Evolutionary conservation across 139 green algal genomes (phyloP).

Genomic region (Deuterostichococcus epilithicus): DNA sequence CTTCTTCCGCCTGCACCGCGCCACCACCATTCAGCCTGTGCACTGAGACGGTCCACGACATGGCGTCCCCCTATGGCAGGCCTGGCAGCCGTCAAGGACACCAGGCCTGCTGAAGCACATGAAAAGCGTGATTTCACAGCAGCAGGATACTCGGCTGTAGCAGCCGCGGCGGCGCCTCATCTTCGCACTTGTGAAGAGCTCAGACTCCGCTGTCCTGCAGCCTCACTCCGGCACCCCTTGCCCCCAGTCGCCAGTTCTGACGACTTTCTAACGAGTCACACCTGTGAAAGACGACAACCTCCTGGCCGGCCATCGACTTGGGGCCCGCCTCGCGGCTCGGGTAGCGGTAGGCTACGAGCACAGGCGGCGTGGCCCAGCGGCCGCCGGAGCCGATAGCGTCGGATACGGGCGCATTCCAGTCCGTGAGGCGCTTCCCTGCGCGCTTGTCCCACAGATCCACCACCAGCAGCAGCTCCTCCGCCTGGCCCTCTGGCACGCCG

Average conservation of each 20-base stretch:
- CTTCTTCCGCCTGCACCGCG: background rate
- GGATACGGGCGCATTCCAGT: constrained; percentile 1
- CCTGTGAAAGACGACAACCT: constrained; percentile 25
- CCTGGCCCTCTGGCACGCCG: background rate
- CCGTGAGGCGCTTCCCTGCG: background rate
- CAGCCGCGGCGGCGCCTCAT: too few relatives aligned
- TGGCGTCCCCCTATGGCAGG: too few relatives aligned
- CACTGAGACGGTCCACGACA: too few relatives aligned
- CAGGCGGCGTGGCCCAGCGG: background rate
- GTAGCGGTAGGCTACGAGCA: constrained; percentile 19
- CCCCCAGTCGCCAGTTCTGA: too few relatives aligned
- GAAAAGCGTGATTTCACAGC: too few relatives aligned
- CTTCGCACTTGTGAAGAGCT: too few relatives aligned
- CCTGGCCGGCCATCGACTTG: background rate
- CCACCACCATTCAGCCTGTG: too few relatives aligned
- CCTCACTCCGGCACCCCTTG: too few relatives aligned
- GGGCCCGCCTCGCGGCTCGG: constrained; percentile 1
- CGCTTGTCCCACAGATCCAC: constrained; percentile 21
- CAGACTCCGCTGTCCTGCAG: too few relatives aligned
- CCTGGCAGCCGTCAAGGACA: too few relatives aligned
- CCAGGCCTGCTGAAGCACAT: too few relatives aligned
- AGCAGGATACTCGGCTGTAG: too few relatives aligned
- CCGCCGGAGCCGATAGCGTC: background rate
- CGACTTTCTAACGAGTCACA: background rate
- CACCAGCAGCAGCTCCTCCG: constrained; percentile 35